phyloP scores from a whole-genome alignment of 495 filamentous ascomycete genomes.

The Hypoxylon subgilvum region DNA sequence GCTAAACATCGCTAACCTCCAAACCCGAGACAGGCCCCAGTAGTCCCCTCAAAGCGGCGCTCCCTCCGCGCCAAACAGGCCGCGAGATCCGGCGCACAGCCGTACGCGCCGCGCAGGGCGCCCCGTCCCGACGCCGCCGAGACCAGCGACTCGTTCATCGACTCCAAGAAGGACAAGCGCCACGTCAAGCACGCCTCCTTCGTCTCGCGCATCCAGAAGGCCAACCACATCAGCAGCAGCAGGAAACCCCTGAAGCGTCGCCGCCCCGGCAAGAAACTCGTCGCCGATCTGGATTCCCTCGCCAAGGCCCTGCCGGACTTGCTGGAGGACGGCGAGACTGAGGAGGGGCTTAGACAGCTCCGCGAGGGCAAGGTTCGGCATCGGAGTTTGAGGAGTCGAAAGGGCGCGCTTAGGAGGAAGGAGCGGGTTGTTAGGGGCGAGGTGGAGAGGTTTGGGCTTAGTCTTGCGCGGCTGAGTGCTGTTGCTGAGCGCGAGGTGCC shows the following conservation, averaged over 20 bases:
- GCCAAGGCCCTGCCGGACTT: slow-evolving; percentile 76
- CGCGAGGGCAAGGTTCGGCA: slow-evolving; percentile 63
- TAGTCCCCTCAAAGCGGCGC: slow-evolving; percentile 51
- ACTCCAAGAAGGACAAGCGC: slow-evolving; percentile 78
- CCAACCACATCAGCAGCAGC: too few species aligned
- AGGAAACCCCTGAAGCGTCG: slow-evolving; percentile 60
- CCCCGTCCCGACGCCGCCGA: slow-evolving; percentile 49
- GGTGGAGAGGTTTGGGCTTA: slow-evolving; percentile 79
- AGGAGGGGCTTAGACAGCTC: slow-evolving; percentile 44
- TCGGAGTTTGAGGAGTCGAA: slow-evolving; percentile 71
- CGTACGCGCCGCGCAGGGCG: slow-evolving; percentile 48
- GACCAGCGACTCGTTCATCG: slow-evolving; percentile 56
- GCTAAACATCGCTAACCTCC: slow-evolving; percentile 24
- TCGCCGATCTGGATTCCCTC: slow-evolving; percentile 75
- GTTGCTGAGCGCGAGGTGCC: slow-evolving; percentile 43
- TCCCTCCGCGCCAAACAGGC: slow-evolving; percentile 52
- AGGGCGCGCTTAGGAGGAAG: slow-evolving; percentile 82
- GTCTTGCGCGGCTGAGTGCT: slow-evolving; percentile 70
- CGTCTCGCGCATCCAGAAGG: slow-evolving; percentile 74
- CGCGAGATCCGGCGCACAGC: slow-evolving; percentile 29
- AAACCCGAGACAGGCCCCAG: slow-evolving; percentile 45
- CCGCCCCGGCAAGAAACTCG: slow-evolving; percentile 76
- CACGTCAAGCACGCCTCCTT: slow-evolving; percentile 76
- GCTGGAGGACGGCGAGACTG: slow-evolving; percentile 42
- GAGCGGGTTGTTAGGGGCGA: slow-evolving; percentile 78